Percentiles rank a stretch among this genome's conserved stretches.
These are phyloP conservation scores for Filobasidium floriforme DNA, from an alignment of 768 basidiomycete species.

Conservation along the genomic window DNA sequence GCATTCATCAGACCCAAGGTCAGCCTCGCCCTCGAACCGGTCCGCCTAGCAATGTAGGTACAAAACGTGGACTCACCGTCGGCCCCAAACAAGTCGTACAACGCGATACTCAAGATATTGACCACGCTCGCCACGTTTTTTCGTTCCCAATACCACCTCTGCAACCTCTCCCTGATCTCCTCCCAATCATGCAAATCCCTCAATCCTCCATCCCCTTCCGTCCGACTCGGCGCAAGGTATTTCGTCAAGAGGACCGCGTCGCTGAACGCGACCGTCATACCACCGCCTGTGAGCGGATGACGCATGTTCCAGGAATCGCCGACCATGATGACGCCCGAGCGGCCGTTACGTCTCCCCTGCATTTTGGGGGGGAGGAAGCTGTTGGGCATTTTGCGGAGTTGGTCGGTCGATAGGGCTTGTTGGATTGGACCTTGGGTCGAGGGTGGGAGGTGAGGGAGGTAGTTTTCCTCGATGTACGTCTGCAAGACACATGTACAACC, in stretches of 20 bases:
- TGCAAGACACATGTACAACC: constrained; percentile 33
- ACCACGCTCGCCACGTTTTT: constrained; percentile 77
- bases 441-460: constrained; percentile 74
- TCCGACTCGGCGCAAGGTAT: constrained; percentile 52
- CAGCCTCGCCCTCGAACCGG: too few species aligned
- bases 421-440: constrained; percentile 60
- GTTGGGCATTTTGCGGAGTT: constrained; percentile 88
- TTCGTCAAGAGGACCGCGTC: constrained; percentile 69
- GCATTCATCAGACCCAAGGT: constrained; percentile 60
- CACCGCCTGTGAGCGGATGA: constrained; percentile 93
- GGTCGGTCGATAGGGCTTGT: constrained; percentile 65
- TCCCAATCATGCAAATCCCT: constrained; percentile 46
- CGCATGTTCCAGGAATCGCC: constrained; percentile 99
- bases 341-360: constrained; percentile 51
- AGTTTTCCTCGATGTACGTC: constrained; percentile 62
- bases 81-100: constrained; percentile 90
- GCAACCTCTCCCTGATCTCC: constrained; percentile 49
- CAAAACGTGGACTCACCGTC: constrained; percentile 63
- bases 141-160: constrained; percentile 75
- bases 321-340: constrained; percentile 72
- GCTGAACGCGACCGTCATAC: constrained; percentile 91
- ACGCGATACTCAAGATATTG: constrained; percentile 83
- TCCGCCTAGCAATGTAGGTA: too few species aligned
- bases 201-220: constrained; percentile 22
- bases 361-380: constrained; percentile 75